Base-by-base conservation (phyloP, 2,329 filamentous ascomycete species). In the Exserohilum rostratum region DNA sequence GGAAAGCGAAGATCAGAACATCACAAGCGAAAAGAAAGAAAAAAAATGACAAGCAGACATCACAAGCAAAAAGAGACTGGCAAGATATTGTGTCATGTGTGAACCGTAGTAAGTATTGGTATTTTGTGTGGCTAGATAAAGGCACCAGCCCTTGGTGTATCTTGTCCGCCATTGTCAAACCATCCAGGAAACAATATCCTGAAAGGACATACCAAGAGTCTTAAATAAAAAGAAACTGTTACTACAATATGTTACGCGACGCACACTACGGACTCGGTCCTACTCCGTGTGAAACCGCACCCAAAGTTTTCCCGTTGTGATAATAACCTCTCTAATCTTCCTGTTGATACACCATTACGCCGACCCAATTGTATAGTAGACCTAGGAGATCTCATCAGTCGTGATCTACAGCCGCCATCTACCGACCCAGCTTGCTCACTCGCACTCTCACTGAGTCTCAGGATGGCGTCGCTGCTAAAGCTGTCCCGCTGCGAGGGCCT, bases 401-500 rank as follows among this genome's bases (percentile, higher is more conserved):
- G 63, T 68, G 62, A 67, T 54, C 59, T 55, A 62, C 58, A 53
- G 56, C 52, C 53, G 50, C 60, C 66, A 48, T 67, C 65, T 39
- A 55, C 50, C 49, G 55, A 61, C 57, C 61, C 67, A 60, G 63
- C 61, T 56, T 58, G 53, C 44, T 48, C 57, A 58, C 46, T 58
- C 62, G 58, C 53, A 52, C 58, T 55, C 58, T 62, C 55, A n/a
- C 30, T 57, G 63, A 61, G 62, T 65, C 61, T 57, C 59, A 53
- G 61, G 62, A 69, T 60, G 50, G 52, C 46, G 39, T 65, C 62
- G 60, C 57, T 61, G 65, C 67, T 72, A 72, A 65, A 68, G 58
- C 46, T 50, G 48, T 64, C 74, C 68, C 73, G 73, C 76, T 77
- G 76, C 73, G 74, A 75, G 74, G 76, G 71, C 73, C 76, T 71